Evolutionary conservation across 352 stramenopile species (phyloP), one percentile per base, ranked within the genome.

Genomic region (Thalassiosira sp.): DNA sequence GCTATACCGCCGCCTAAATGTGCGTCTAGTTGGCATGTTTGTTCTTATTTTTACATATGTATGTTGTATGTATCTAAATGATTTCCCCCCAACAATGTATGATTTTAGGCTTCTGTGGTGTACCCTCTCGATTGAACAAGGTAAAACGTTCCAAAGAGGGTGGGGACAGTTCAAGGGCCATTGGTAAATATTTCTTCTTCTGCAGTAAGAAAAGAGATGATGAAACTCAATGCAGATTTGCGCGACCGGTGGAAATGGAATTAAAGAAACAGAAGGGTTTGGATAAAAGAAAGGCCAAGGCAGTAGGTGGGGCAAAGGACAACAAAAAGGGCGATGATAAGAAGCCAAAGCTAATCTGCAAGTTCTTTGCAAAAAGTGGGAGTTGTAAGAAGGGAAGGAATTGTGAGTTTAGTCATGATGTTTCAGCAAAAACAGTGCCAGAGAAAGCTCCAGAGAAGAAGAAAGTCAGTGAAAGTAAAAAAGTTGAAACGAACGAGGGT

Each of bases 161-260:
- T 20, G 75, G 75, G 16, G 71, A 85, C n/a, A 58, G 70, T 35
- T 87, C 80, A 7, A 62, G 84, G 40, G 84, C 84, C 7, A 70
- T 87, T 68, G 84, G 84, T 18, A 87, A 87, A 15, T 90, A 88
- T 45, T 90, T 90, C 35, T 90, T 90, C 56, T 90, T 90, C 69
- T 90, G 84, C 62, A 63, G 54, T 31, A 87, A 84, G 48, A 57
- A 65, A 10, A 76, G 75, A 53, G 63, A 74, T 52, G 73, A 85
- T 42, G 74, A 90, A 0, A 84, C 48, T 40, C 71, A 83, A 64
- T 90, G 84, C 74, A 61, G 81, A 11, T 90, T 88, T 74, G 84
- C 84, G 31, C 57, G 75, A 40, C 75, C 81, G 10, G 80, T 79
- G 5, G 78, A 90, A 10, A 61, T 86, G 31, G 72, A 85, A 35